Evolutionary conservation across 1,284 basidiomycete species (phyloP).

Genomic region (Tremellales sp.): DNA sequence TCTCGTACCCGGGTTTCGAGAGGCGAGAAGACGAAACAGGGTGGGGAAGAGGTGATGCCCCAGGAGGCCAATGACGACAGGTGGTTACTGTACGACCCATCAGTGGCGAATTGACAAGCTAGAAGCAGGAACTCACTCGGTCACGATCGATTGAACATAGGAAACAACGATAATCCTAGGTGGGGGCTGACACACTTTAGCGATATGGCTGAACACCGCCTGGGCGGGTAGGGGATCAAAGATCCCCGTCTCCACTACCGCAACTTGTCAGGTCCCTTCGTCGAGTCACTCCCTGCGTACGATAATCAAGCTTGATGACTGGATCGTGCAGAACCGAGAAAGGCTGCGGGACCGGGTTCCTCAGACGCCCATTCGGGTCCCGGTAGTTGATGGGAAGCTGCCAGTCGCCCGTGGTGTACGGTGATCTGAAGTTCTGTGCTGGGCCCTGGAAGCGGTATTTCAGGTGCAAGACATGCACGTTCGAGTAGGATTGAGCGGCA

Average conservation of each 20-base stretch:
- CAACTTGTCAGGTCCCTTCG: neutral
- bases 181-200: constrained; percentile 31
- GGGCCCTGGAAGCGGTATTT: constrained; percentile 39
- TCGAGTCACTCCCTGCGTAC: constrained; percentile 19
- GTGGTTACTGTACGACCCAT: constrained; percentile 29
- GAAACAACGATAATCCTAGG: constrained; percentile 42
- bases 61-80: constrained; percentile 33
- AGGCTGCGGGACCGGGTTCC: constrained; percentile 36
- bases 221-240: constrained; percentile 41
- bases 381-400: constrained; percentile 19
- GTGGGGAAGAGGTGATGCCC: constrained; percentile 31
- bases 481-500: constrained; percentile 14
- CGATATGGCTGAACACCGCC: constrained; percentile 39
- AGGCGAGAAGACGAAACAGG: constrained; percentile 37
- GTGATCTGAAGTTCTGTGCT: constrained; percentile 4
- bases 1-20: constrained; percentile 39
- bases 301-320: constrained; percentile 41
- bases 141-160: constrained; percentile 35
- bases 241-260: constrained; percentile 33
- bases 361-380: constrained; percentile 13
- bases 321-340: constrained; percentile 40
- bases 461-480: constrained; percentile 38
- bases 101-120: neutral
- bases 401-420: constrained; percentile 14
- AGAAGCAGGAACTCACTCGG: constrained; percentile 23